These are phyloP conservation scores for Aschersonia sp. DNA, from an alignment of 2,329 filamentous ascomycete genomes.

Conservation along the genomic window DNA sequence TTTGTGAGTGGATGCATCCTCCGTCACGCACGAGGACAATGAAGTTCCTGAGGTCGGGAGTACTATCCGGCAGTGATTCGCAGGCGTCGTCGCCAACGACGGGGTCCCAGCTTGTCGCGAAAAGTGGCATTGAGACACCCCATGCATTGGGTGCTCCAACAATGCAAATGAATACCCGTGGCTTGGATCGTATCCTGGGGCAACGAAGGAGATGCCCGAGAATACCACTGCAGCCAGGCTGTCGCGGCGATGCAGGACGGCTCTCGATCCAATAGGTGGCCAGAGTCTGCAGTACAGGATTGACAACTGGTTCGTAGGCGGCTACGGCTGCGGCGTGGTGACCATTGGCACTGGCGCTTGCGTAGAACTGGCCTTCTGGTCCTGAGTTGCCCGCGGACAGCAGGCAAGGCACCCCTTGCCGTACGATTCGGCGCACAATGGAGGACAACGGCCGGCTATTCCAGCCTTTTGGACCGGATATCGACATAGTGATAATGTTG, in stretches of 20 bases:
- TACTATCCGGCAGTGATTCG: neutral
- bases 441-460: slow-evolving; percentile 24
- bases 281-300: neutral
- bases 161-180: neutral
- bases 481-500: slow-evolving; percentile 12
- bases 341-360: slow-evolving; percentile 4
- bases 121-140: neutral
- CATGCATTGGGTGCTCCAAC: neutral
- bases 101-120: neutral
- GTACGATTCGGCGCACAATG: slow-evolving; percentile 18
- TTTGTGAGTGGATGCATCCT: neutral
- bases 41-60: slow-evolving; percentile 1
- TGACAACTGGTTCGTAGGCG: neutral
- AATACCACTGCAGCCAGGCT: neutral
- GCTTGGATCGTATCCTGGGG: neutral
- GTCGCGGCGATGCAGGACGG: neutral
- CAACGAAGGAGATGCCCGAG: neutral
- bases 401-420: slow-evolving; percentile 6
- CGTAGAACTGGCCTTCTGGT: slow-evolving; percentile 5
- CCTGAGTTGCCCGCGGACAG: slow-evolving; percentile 15
- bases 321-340: slow-evolving; percentile 6
- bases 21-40: slow-evolving; percentile 3
- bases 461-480: slow-evolving; percentile 9
- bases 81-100: neutral
- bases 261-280: neutral